These are phyloP conservation scores for Volvariella surrecta DNA, from an alignment of 1,284 basidiomycete genomes.

Conservation along the genomic window DNA sequence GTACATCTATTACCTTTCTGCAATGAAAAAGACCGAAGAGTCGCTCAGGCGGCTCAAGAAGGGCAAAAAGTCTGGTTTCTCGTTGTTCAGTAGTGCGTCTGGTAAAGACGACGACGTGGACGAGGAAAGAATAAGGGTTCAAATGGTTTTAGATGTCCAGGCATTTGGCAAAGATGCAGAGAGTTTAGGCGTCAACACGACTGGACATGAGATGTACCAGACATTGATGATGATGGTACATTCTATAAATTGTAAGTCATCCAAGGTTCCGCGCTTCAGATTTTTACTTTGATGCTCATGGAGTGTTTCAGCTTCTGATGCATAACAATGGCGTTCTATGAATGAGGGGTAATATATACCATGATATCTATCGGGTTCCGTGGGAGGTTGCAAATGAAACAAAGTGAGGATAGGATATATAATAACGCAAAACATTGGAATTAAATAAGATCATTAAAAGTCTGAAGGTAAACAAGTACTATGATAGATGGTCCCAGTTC, in stretches of 20 bases:
- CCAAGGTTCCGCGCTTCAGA: background rate
- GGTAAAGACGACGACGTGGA: constrained; percentile 63
- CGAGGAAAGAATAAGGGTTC: constrained; percentile 72
- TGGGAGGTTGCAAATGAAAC: background rate
- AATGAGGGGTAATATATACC: background rate
- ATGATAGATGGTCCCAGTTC: constrained; percentile 56
- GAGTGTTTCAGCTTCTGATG: too few species aligned
- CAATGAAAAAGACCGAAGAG: constrained; percentile 88
- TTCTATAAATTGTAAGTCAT: constrained; percentile 29
- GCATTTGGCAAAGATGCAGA: constrained; percentile 74
- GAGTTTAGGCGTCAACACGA: constrained; percentile 58
- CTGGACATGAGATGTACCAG: constrained; percentile 43
- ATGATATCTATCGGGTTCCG: background rate
- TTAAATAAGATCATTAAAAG: background rate
- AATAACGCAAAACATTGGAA: constrained; percentile 1
- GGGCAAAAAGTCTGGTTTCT: constrained; percentile 73
- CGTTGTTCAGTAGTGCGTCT: constrained; percentile 55
- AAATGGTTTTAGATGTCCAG: constrained; percentile 84
- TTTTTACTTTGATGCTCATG: background rate
- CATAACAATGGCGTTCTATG: too few species aligned
- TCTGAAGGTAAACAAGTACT: constrained; percentile 29
- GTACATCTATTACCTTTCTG: constrained; percentile 62
- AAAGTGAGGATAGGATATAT: background rate
- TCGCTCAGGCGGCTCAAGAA: constrained; percentile 80
- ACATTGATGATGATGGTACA: constrained; percentile 56